Evolutionary conservation across 768 basidiomycete genomes (phyloP).

Genomic region (Serendipita indica): DNA sequence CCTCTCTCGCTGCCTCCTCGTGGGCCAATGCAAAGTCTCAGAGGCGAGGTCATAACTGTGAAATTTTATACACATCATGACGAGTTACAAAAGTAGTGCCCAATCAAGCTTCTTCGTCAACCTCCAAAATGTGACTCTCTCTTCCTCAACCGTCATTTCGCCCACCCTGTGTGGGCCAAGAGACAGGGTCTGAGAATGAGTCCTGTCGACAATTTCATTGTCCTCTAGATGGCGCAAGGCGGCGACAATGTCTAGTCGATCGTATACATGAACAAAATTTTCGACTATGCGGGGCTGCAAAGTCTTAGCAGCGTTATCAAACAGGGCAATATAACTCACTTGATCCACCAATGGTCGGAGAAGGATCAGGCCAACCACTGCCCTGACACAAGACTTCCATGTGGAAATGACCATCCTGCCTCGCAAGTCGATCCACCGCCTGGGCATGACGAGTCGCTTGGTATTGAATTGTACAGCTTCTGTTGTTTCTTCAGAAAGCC

Average conservation of each 20-base stretch:
- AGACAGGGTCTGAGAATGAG: neutral
- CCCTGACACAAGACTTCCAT: neutral
- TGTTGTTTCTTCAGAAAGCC: neutral
- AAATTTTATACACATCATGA: neutral
- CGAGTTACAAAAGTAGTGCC: neutral
- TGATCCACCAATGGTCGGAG: neutral
- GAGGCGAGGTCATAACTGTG: no score
- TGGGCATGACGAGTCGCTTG: neutral
- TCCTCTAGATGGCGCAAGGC: neutral
- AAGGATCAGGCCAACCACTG: neutral
- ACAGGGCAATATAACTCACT: neutral
- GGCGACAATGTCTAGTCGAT: neutral
- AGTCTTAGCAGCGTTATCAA: neutral
- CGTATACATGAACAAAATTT: neutral
- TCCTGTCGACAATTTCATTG: neutral
- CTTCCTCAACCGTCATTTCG: neutral
- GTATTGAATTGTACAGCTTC: neutral
- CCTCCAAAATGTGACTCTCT: neutral
- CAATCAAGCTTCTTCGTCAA: neutral
- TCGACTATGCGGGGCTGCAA: neutral
- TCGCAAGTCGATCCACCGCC: constrained; percentile 4
- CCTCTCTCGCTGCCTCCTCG: no score
- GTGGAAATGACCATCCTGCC: neutral
- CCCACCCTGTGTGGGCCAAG: neutral
- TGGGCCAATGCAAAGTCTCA: no score